phyloP scores from a whole-genome alignment of 208 protist genomes.

The Trichomonas vaginalis region DNA sequence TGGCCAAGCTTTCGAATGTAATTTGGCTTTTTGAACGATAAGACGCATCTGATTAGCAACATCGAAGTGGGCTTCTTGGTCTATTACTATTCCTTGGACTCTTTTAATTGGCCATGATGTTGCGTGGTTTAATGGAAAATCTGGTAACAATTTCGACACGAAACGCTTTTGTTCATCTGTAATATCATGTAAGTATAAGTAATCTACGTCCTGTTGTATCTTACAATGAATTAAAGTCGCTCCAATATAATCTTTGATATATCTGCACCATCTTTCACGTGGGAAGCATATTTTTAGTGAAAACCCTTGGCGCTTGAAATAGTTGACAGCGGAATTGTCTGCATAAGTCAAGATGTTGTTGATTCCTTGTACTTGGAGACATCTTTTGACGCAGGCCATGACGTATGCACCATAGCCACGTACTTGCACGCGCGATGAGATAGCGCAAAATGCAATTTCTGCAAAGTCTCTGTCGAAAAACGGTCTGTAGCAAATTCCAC shows the following conservation, averaged over 20 bases:
- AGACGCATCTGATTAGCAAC: background rate
- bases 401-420: constrained; percentile 48
- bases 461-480: constrained; percentile 49
- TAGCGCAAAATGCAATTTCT: constrained; percentile 65
- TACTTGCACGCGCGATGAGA: constrained; percentile 53
- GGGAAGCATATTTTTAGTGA: background rate
- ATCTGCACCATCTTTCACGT: constrained; percentile 49
- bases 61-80: background rate
- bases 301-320: constrained; percentile 61
- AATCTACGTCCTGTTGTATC: constrained; percentile 47
- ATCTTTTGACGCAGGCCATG: constrained; percentile 56
- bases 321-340: constrained; percentile 65
- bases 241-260: constrained; percentile 68
- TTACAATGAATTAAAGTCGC: constrained; percentile 59
- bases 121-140: background rate
- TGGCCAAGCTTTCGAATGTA: background rate
- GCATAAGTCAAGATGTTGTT: constrained; percentile 63
- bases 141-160: background rate
- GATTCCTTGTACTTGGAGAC: constrained; percentile 38
- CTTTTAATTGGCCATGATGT: background rate
- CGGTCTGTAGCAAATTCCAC: constrained; percentile 57
- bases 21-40: background rate
- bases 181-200: constrained; percentile 43
- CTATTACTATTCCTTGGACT: background rate
- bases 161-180: constrained; percentile 38